Evolutionary conservation across 805 yeast genomes (phyloP).

Genomic region (Yamadazyma sp.): DNA sequence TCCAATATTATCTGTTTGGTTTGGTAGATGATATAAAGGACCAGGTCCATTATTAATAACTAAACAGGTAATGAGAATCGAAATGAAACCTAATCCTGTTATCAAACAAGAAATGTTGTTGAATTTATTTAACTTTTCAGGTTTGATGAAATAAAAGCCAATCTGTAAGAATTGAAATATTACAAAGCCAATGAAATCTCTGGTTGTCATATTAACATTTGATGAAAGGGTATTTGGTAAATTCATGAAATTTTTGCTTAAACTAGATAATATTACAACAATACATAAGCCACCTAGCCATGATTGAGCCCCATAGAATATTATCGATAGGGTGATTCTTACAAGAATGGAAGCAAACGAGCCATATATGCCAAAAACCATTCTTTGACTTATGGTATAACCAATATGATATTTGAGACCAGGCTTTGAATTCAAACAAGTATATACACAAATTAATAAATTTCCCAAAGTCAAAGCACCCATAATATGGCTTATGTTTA

Average conservation of each 20-base stretch:
- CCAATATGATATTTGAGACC: conserved; percentile 52
- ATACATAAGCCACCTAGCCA: conserved; percentile 46
- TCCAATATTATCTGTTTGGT: conserved; percentile 14
- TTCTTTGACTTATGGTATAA: conserved; percentile 42
- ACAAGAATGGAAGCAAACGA: conserved; percentile 41
- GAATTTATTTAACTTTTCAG: conserved; percentile 36
- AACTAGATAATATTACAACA: conserved; percentile 33
- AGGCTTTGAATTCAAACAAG: conserved; percentile 45
- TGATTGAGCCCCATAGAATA: conserved; percentile 47
- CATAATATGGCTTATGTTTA: conserved; percentile 44
- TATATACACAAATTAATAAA: conserved; percentile 39
- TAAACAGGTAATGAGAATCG: conserved; percentile 29
- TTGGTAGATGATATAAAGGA: conserved; percentile 12
- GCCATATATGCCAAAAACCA: conserved; percentile 47
- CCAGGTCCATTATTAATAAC: conserved; percentile 27
- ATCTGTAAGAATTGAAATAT: conserved; percentile 43
- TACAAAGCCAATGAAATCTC: conserved; percentile 42
- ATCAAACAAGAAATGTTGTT: conserved; percentile 23
- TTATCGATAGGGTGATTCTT: conserved; percentile 42
- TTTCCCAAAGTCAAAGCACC: conserved; percentile 47
- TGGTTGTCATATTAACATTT: conserved; percentile 35
- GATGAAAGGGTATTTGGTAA: conserved; percentile 37
- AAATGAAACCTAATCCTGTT: conserved; percentile 34
- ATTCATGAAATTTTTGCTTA: conserved; percentile 34
- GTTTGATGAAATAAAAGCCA: conserved; percentile 40